These are phyloP conservation scores for Phytophthora sp. DNA, from an alignment of 352 stramenopile genomes.

Conservation along the genomic window DNA sequence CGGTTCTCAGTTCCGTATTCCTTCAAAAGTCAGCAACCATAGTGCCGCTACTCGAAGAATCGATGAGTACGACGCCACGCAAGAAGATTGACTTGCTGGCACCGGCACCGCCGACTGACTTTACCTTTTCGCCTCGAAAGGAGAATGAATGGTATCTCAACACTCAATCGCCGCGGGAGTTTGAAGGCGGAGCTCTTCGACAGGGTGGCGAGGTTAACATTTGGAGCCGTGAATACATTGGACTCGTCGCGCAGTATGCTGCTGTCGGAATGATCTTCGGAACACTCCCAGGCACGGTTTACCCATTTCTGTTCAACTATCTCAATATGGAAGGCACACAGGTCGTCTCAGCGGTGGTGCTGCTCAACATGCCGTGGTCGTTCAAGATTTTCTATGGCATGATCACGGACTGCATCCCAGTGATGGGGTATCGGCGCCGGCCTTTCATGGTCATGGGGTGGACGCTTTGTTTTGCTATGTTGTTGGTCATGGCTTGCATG, in stretches of 20 bases:
- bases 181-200: constrained; percentile 23
- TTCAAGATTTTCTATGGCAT: constrained; percentile 66
- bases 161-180: constrained; percentile 20
- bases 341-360: constrained; percentile 39
- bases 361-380: constrained; percentile 54
- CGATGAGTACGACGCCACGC: constrained; percentile 26
- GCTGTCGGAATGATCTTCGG: constrained; percentile 51
- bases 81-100: constrained; percentile 38
- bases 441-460: constrained; percentile 66
- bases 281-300: constrained; percentile 44
- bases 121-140: constrained; percentile 21
- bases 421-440: constrained; percentile 55
- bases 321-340: constrained; percentile 51
- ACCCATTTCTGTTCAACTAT: constrained; percentile 53
- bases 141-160: constrained; percentile 31
- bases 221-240: constrained; percentile 44
- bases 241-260: constrained; percentile 47
- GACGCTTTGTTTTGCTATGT: constrained; percentile 45
- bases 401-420: constrained; percentile 51
- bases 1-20: constrained; percentile 18
- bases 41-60: constrained; percentile 34
- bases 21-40: constrained; percentile 27
- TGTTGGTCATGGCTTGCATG: constrained; percentile 50
- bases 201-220: constrained; percentile 33
- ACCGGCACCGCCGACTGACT: constrained; percentile 16